phyloP scores from a whole-genome alignment of 2,329 filamentous ascomycete genomes.

The Camptophora hylomeconis region DNA sequence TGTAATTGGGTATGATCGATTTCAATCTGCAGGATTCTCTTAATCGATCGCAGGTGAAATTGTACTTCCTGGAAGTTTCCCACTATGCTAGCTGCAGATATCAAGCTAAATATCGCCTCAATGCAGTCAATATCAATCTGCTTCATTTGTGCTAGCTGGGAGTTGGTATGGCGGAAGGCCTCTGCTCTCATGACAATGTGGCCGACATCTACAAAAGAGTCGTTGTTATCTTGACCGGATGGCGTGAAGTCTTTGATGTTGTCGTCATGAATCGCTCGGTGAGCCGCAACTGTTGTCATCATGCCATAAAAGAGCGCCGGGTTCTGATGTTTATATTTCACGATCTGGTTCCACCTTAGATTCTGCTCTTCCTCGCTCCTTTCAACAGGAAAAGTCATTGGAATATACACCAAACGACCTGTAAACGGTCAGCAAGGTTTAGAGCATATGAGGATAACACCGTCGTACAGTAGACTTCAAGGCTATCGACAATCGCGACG shows the following conservation, averaged over 20 bases:
- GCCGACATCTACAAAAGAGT: constrained; percentile 21
- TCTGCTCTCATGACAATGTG: no score
- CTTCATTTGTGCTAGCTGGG: constrained; percentile 23
- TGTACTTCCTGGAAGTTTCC: constrained; percentile 26
- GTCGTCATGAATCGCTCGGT: constrained; percentile 23
- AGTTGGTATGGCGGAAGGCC: constrained; percentile 14
- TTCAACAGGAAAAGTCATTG: constrained; percentile 27
- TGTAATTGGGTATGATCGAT: no score
- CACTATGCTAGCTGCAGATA: constrained; percentile 26
- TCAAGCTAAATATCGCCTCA: constrained; percentile 25
- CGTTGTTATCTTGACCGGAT: constrained; percentile 10
- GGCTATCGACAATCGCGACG: no score
- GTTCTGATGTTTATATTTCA: no score
- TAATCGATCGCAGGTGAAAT: constrained; percentile 25
- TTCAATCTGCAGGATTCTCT: no score
- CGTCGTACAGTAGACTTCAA: no score
- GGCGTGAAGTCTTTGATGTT: constrained; percentile 17
- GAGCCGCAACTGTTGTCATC: constrained; percentile 27
- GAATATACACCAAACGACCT: no score
- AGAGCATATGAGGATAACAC: no score
- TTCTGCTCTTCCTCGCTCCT: no score
- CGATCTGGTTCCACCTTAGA: no score
- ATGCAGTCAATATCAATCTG: constrained; percentile 23
- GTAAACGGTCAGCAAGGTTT: no score
- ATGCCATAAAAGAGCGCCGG: constrained; percentile 26